phyloP scores from a whole-genome alignment of 2,329 filamentous ascomycete species.

The Talaromyces albobiverticillius region DNA sequence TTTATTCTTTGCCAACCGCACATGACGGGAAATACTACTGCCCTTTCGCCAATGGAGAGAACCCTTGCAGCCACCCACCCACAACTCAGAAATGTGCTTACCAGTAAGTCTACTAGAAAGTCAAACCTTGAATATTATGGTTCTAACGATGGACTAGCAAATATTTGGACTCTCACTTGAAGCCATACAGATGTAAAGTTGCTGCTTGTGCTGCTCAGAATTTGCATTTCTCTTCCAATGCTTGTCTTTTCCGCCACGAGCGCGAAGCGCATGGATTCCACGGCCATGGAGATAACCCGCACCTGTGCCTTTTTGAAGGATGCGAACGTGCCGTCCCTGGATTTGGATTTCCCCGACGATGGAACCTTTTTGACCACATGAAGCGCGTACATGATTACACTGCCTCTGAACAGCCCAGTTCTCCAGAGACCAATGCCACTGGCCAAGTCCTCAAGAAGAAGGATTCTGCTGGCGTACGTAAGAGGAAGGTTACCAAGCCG shows the following conservation, averaged over 20 bases:
- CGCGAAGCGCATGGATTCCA: conserved; percentile 95
- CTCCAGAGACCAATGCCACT: conserved; percentile 33
- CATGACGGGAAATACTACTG: conserved; percentile 87
- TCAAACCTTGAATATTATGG: conserved; percentile 15
- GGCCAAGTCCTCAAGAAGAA: conserved; percentile 35
- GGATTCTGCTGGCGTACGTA: conserved; percentile 34
- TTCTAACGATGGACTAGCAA: conserved; percentile 60
- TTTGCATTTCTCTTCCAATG: conserved; percentile 93
- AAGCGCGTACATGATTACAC: conserved; percentile 76
- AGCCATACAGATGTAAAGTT: conserved; percentile 93
- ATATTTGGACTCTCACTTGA: conserved; percentile 93
- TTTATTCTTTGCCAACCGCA: conserved; percentile 41
- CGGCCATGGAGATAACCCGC: conserved; percentile 88
- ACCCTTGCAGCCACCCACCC: conserved; percentile 81
- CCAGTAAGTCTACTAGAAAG: conserved; percentile 65
- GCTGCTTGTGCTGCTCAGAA: conserved; percentile 77
- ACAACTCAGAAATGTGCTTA: conserved; percentile 99
- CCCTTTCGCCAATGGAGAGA: conserved; percentile 68
- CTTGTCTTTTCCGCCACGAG: conserved; percentile 90
- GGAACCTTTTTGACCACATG: conserved; percentile 98
- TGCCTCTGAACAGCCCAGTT: conserved; percentile 41
- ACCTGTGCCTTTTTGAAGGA: conserved; percentile 80
- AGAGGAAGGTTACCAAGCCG: conserved; percentile 37
- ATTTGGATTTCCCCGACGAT: conserved; percentile 89
- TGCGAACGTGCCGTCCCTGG: conserved; percentile 80